Evolutionary conservation across 495 filamentous ascomycete genomes (phyloP).

Genomic region (Cetradonia linearis): DNA sequence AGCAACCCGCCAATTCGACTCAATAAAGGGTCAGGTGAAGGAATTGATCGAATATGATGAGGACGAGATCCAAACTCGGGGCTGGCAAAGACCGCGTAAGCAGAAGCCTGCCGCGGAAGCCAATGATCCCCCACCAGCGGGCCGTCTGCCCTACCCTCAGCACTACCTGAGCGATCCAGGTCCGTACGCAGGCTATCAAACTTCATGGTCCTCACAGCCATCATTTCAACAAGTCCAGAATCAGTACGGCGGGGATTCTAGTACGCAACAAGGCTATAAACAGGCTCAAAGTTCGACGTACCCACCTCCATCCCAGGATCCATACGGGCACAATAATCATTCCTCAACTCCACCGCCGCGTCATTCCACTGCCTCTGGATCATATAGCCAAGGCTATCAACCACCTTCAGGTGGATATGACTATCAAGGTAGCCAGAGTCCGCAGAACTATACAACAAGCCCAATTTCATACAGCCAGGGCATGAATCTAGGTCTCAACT

Average conservation of each 20-base stretch:
- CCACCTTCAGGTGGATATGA: background rate
- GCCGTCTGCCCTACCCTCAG: conserved; percentile 2
- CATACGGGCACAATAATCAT: background rate
- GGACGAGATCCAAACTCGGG: background rate
- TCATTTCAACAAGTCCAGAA: background rate
- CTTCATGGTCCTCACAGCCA: background rate
- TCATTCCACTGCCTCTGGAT: background rate
- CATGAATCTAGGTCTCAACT: background rate
- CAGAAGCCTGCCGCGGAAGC: background rate
- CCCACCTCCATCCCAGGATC: background rate
- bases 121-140: background rate
- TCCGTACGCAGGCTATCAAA: background rate
- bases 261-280: background rate
- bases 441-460: background rate
- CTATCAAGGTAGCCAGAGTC: conserved; percentile 5
- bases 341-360: background rate
- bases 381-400: conserved; percentile 1
- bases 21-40: background rate
- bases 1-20: background rate
- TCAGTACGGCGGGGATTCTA: background rate
- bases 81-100: background rate
- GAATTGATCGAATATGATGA: background rate
- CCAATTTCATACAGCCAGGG: background rate
- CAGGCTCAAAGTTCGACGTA: background rate
- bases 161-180: background rate